Percentiles rank a stretch among this genome's conserved stretches.
Evolutionary conservation across 352 stramenopile genomes (phyloP).

Genomic region (Plasmopara muralis): DNA sequence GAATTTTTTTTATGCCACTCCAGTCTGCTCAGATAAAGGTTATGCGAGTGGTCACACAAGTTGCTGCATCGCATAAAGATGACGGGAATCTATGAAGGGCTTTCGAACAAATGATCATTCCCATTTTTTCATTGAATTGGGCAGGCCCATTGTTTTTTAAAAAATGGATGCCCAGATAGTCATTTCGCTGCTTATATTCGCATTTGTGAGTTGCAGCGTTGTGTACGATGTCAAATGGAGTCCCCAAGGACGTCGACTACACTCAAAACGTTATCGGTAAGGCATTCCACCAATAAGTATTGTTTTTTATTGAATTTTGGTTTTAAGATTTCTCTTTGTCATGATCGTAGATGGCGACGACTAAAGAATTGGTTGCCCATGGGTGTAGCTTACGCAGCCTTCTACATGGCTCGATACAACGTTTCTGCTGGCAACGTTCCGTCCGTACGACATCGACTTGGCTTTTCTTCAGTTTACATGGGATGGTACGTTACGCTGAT

Average conservation of each 20-base stretch:
- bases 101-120: constrained; percentile 17
- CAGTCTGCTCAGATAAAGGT: constrained; percentile 16
- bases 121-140: constrained; percentile 6
- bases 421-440: constrained; percentile 66
- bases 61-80: constrained; percentile 17
- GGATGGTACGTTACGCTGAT: constrained; percentile 43
- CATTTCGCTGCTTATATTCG: constrained; percentile 52
- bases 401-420: constrained; percentile 78
- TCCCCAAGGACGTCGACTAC: constrained; percentile 38
- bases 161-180: constrained; percentile 25
- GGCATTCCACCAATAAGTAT: neutral
- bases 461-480: constrained; percentile 66
- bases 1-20: constrained; percentile 13
- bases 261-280: constrained; percentile 53
- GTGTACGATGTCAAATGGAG: constrained; percentile 63
- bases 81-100: constrained; percentile 1
- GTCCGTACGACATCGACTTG: constrained; percentile 38
- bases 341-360: constrained; percentile 40
- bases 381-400: constrained; percentile 62
- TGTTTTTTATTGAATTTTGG: neutral
- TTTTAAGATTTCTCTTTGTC: constrained; percentile 1
- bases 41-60: constrained; percentile 6
- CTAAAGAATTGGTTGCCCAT: constrained; percentile 75
- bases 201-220: constrained; percentile 47
- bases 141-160: constrained; percentile 2